These are phyloP conservation scores for Leishmania arabica DNA, from an alignment of 208 protist species.

Conservation along the genomic window DNA sequence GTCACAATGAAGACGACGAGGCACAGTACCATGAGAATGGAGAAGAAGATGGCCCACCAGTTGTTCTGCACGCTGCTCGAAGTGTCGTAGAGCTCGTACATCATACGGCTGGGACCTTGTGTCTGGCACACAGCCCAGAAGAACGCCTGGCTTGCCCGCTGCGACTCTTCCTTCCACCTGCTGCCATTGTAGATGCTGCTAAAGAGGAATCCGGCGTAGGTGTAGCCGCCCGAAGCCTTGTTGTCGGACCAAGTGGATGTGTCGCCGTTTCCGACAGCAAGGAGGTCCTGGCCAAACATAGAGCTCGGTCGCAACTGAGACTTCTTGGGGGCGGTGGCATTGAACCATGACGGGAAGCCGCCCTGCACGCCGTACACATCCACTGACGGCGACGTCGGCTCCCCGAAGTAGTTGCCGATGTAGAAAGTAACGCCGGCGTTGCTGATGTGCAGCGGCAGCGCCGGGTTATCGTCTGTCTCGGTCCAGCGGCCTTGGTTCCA, in stretches of 20 bases:
- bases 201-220: slow-evolving; percentile 27
- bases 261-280: slow-evolving; percentile 17
- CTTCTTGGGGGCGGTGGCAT: not conserved
- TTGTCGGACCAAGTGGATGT: slow-evolving; percentile 41
- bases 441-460: slow-evolving; percentile 7
- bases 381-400: not conserved
- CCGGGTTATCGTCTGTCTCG: slow-evolving; percentile 24
- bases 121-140: slow-evolving; percentile 43
- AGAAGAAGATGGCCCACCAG: slow-evolving; percentile 46
- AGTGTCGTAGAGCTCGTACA: slow-evolving; percentile 27
- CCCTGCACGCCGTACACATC: not conserved
- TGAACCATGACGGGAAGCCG: slow-evolving; percentile 20
- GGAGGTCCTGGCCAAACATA: slow-evolving; percentile 23
- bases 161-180: slow-evolving; percentile 4
- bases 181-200: slow-evolving; percentile 10
- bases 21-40: slow-evolving; percentile 31
- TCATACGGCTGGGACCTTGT: slow-evolving; percentile 23
- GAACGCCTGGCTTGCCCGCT: slow-evolving; percentile 3
- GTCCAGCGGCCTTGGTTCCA: slow-evolving; percentile 49
- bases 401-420: slow-evolving; percentile 26
- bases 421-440: slow-evolving; percentile 36
- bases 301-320: slow-evolving; percentile 23
- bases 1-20: slow-evolving; percentile 33
- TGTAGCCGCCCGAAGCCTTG: slow-evolving; percentile 32
- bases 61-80: slow-evolving; percentile 21